Evolutionary conservation across 202 grass and related monocot species (phyloP).

Genomic region (Carex arenaria): DNA sequence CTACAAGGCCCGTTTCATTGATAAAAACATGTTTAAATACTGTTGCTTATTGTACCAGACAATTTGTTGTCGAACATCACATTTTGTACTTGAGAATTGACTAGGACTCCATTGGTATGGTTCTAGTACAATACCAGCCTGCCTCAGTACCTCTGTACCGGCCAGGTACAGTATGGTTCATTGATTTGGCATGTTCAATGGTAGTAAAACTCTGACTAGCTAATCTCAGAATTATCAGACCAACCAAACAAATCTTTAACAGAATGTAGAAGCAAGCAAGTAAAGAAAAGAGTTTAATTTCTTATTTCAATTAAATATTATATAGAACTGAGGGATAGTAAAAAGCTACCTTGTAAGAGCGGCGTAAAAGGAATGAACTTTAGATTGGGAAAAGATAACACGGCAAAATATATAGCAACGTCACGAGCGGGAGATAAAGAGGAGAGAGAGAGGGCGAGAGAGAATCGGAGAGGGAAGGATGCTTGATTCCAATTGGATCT

Average conservation of each 20-base stretch:
- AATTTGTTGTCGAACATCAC: neutral
- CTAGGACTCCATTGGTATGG: neutral
- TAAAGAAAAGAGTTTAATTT: neutral
- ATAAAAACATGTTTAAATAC: too few species aligned
- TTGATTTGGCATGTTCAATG: neutral
- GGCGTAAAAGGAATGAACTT: neutral
- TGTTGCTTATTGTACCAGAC: neutral
- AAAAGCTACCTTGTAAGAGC: neutral
- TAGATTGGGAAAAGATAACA: neutral
- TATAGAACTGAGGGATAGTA: neutral
- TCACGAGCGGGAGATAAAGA: neutral
- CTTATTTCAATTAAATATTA: neutral
- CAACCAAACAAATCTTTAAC: neutral
- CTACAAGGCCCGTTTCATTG: too few species aligned
- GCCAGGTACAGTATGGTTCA: neutral
- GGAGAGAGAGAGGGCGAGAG: conserved; percentile 14
- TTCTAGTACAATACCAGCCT: neutral
- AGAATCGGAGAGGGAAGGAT: conserved; percentile 42
- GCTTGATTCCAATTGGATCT: conserved; percentile 77
- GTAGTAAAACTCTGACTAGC: neutral
- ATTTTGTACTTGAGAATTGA: neutral
- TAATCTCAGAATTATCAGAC: neutral
- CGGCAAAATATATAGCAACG: neutral
- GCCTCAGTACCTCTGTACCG: neutral
- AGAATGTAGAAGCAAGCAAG: neutral